Base-by-base conservation (phyloP, 805 yeast species). In the Nematodospora valgi region DNA sequence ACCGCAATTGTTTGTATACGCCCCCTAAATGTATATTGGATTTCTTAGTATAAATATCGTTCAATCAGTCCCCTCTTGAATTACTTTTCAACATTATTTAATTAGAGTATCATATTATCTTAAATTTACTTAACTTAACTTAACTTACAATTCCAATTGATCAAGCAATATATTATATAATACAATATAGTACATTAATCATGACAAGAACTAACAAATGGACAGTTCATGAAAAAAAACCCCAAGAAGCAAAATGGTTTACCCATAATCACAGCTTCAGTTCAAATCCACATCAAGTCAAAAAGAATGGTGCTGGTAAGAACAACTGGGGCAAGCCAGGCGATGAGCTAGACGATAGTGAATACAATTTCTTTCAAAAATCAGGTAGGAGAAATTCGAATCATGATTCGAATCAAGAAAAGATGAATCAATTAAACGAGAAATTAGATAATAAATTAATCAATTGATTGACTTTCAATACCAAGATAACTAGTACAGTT, bases 321-420 rank as follows among this genome's bases (percentile, higher is more conserved):
- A 82, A 80, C 46, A 87, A 87, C 52, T 86, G 96, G 95, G 97
- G 97, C 28, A 64, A 69, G 40, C 72, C 78, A 6, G 91, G 88
- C 20, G 95, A 85, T 48, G 95, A 86, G 49, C 56, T 84, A 42
- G 70, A 75, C 40, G 76, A 74, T 35, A 62, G 70, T 13, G 85
- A 81, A 32, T 80, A 76, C 43, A 35, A 32, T n/a, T 19, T 23
- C 12, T 31, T 27, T 20, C 24, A 41, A 23, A 37, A 44, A 28
- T 48, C 62, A 7, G 45, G 45, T 6, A 59, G 71, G 45, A 48
- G 72, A 36, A 67, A 67, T 47, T 62, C 70, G 19, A 66, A 67
- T 40, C 72, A 67, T 38, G 52, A 46, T 9, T 49, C 45, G 16
- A 56, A 62, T 38, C 68, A 61, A 46, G 49, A 54, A 20, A 49